Conservation (phyloP, 2,329 filamentous ascomycete species). For the Myriosclerotinia duriaeana region DNA sequence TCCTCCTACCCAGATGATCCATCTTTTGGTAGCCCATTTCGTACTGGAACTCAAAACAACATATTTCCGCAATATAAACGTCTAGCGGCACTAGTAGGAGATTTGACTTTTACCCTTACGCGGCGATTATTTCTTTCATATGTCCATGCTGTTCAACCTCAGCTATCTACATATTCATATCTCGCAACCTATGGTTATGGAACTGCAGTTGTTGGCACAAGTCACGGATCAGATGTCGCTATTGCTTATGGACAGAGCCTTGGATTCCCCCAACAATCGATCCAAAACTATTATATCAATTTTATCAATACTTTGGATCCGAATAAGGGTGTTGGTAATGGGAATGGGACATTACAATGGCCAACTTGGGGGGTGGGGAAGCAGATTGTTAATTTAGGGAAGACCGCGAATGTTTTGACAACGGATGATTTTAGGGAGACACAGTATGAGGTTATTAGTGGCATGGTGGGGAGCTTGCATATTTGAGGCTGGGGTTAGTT, state of each 20-base stretch:
- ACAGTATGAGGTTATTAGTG: not conserved
- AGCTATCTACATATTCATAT: slow-evolving; percentile 70
- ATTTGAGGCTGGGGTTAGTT: not conserved
- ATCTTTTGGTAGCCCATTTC: slow-evolving; percentile 64
- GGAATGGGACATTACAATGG: slow-evolving; percentile 46
- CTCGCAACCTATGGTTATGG: slow-evolving; percentile 69
- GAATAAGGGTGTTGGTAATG: slow-evolving; percentile 55
- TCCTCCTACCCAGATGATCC: slow-evolving; percentile 54
- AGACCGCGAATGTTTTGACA: not conserved
- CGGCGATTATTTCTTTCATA: slow-evolving; percentile 61
- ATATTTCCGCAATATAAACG: slow-evolving; percentile 76
- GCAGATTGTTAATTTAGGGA: slow-evolving; percentile 4
- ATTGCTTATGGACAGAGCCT: slow-evolving; percentile 56
- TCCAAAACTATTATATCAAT: slow-evolving; percentile 68
- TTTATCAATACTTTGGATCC: slow-evolving; percentile 72
- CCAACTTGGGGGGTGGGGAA: slow-evolving; percentile 11
- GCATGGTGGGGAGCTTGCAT: not conserved
- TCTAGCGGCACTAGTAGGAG: slow-evolving; percentile 72
- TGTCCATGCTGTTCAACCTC: slow-evolving; percentile 49
- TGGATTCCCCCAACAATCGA: slow-evolving; percentile 46
- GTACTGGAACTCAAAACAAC: slow-evolving; percentile 66
- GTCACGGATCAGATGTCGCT: slow-evolving; percentile 68
- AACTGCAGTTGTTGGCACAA: slow-evolving; percentile 70
- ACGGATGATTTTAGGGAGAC: not conserved
- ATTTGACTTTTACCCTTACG: slow-evolving; percentile 70